Evolutionary conservation across 2,329 filamentous ascomycete species (phyloP), one percentile per base, ranked within the genome.

Genomic region (Colletotrichum falcatum): DNA sequence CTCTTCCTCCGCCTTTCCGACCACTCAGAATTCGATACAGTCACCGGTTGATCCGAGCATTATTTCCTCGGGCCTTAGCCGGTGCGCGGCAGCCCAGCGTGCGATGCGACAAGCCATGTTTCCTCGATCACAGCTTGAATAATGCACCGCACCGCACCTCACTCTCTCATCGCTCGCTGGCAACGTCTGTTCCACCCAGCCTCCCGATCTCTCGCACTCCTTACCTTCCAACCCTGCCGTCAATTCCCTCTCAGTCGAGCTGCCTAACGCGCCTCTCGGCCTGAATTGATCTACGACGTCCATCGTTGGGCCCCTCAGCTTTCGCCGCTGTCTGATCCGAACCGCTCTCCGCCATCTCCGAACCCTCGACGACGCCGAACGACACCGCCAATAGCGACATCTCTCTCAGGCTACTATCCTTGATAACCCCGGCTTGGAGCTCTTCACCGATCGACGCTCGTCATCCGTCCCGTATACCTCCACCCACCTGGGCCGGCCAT

Each of bases 21-120:
- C 60, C 48, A 54, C 60, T 51, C 28, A 39, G 44, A 35, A 51
- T 37, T 39, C 58, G 46, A 39, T 46, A 23, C 44, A 37, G 59
- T 51, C 59, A n/a, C 39, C 30, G 59, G 46, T 28, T 51, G 30
- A 20, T 42, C 58, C 42, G 23, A 23, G 42, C n/a, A 61, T 35
- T 56, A 42, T 33, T 39, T 62, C 30, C 23, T 49, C 55, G 56
- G 56, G 39, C 33, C 46, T 61, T 39, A 61, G 49, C 56, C 64
- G 33, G 63, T 68, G 42, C 42, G 58, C 44, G 37, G 66, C 49
- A 55, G 55, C 66, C 33, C 33, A 61, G 58, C 33, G 35, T 58
- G 49, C 67, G 64, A 71, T 68, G 68, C 68, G 64, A 63, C 64
- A 63, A 68, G 68, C 59, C 58, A 71, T 67, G 68, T 71, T 68